A percentile compares a stretch with the other conserved stretches of the same genome.
Conservation (phyloP, 768 basidiomycete genomes). For the Mycena leptocephala region DNA sequence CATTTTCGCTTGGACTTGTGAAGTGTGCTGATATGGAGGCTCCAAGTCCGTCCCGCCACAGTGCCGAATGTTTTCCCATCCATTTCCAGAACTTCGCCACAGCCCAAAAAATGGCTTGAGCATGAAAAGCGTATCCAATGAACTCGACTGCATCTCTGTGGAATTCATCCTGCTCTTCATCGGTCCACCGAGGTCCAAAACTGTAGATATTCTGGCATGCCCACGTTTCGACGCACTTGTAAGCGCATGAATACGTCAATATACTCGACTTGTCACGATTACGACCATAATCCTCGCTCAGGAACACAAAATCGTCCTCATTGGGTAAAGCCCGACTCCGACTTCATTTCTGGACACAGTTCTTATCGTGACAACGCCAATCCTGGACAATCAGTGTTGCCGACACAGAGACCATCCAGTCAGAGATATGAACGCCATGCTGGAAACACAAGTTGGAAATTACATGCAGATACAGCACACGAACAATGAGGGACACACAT, state of each 20-base stretch:
- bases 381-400: too few relatives aligned
- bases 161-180: constrained; percentile 10
- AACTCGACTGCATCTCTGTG: constrained; percentile 4
- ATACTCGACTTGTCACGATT: too few relatives aligned
- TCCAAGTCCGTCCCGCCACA: background rate
- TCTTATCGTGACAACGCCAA: too few relatives aligned
- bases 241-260: constrained; percentile 17
- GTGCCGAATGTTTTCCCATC: constrained; percentile 6
- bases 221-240: constrained; percentile 16
- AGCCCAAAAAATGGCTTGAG: constrained; percentile 6
- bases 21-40: constrained; percentile 16
- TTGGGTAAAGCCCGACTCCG: too few relatives aligned
- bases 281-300: too few relatives aligned
- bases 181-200: constrained; percentile 12
- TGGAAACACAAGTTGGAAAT: too few relatives aligned
- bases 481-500: too few relatives aligned
- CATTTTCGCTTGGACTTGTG: constrained; percentile 8
- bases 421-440: too few relatives aligned
- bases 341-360: too few relatives aligned
- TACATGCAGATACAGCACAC: too few relatives aligned
- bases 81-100: constrained; percentile 6
- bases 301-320: too few relatives aligned
- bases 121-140: constrained; percentile 14
- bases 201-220: constrained; percentile 1
- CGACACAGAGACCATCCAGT: too few relatives aligned